Conservation (phyloP, 208 protist genomes). For the Novymonas esmeraldas region DNA sequence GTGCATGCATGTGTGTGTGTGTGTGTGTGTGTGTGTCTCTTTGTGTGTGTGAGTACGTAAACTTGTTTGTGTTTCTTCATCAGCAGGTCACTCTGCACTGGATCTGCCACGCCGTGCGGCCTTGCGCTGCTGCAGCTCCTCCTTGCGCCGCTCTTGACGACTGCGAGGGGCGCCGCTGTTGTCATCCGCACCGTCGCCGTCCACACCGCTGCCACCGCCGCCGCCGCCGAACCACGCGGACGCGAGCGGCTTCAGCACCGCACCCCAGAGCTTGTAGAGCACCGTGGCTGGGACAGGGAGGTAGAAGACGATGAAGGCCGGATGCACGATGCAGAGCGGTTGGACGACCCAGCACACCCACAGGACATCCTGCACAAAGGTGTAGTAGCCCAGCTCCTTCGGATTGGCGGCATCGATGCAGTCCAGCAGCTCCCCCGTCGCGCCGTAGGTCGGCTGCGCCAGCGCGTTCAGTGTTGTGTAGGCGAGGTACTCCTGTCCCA, state of each 20-base stretch:
- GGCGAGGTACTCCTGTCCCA: conserved; percentile 72
- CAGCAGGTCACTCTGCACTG: neutral
- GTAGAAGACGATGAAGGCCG: conserved; percentile 84
- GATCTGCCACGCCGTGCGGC: conserved; percentile 21
- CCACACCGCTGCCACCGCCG: conserved; percentile 16
- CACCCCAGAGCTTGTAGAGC: conserved; percentile 70
- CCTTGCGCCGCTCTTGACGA: conserved; percentile 65
- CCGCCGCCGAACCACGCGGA: conserved; percentile 23
- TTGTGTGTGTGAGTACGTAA: neutral
- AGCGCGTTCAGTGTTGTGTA: conserved; percentile 56
- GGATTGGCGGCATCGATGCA: conserved; percentile 82
- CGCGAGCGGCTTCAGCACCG: conserved; percentile 45
- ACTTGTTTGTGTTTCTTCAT: neutral
- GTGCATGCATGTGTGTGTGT: neutral
- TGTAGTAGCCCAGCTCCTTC: conserved; percentile 77
- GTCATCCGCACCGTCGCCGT: neutral
- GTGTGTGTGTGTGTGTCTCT: neutral
- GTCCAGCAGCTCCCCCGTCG: conserved; percentile 65
- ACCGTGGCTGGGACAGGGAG: conserved; percentile 78
- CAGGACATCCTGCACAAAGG: conserved; percentile 83
- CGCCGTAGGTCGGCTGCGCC: conserved; percentile 48
- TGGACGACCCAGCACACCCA: conserved; percentile 92
- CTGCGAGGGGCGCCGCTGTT: conserved; percentile 28
- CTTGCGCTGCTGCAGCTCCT: conserved; percentile 72
- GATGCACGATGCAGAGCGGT: conserved; percentile 67